Evolutionary conservation across 345 rosid species (phyloP), one percentile per base, ranked within the genome.

Genomic region (Gossypium raimondii): DNA sequence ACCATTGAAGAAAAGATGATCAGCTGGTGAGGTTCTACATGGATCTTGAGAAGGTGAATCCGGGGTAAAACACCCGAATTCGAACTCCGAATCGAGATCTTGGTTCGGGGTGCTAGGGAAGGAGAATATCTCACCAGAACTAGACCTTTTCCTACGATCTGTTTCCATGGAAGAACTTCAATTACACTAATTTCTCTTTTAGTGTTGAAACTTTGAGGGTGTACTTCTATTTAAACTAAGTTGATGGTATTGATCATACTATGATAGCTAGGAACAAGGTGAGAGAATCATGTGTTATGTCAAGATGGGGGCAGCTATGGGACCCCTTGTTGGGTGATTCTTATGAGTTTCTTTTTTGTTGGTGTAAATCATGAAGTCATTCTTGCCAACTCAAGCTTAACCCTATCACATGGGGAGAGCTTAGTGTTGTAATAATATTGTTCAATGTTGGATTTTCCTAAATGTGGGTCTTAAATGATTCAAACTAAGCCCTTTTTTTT

Each of bases 1-100:
- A 72, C 97, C 98, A 67, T 93, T 92, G 83, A 67, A 83, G 78
- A 93, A 93, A 43, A 93, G 88, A 62, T 85, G 94, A 76, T 93
- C 98, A 2, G 98, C 98, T 1, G 96, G 98, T 3, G 96, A 93
- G 73, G 82, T 84, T 27, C 75, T 81, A 78, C 71, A 76, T 3
- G 87, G 83, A 67, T 84, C 90, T 73, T 50, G 69, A 0, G 87
- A 85, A 29, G 90, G 87, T 14, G 92, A 90, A 58, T 84, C 87
- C 2, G 91, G 91, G 3, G 92, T 86, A 11, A 88, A 69, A 3
- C 84, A 81, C 57, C 89, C 90, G 79, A 92, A 92, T 78, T 92
- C 91, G 68, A 93, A 92, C 65, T 93, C 93, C 2, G 86, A 81
- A 62, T 84, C 83, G 38, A 61, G 79, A 8, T 78, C 84, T 63